These are phyloP conservation scores for Pythium phragmitis DNA, from an alignment of 352 stramenopile species.

Conservation along the genomic window DNA sequence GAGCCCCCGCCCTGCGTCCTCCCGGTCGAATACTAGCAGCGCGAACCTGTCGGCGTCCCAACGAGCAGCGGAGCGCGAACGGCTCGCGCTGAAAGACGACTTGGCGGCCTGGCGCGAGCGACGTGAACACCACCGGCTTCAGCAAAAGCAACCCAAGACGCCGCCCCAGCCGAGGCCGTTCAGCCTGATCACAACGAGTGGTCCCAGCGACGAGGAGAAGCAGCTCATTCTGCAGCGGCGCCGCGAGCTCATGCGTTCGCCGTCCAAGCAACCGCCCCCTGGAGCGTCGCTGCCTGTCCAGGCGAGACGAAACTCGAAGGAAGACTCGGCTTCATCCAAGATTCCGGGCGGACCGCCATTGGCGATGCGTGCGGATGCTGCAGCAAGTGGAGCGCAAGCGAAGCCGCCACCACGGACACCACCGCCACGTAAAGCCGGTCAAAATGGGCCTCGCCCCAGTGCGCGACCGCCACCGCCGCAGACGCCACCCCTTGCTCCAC, in stretches of 20 bases:
- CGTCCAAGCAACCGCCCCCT: neutral
- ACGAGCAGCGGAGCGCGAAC: constrained; percentile 2
- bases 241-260: constrained; percentile 21
- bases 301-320: neutral
- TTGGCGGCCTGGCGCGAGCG: constrained; percentile 16
- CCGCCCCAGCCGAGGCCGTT: constrained; percentile 10
- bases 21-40: neutral
- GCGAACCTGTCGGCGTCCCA: neutral
- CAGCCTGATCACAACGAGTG: neutral
- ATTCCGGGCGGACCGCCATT: neutral
- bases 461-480: constrained; percentile 6
- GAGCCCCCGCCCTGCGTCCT: neutral
- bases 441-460: neutral
- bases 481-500: neutral
- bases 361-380: too few relatives aligned
- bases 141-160: constrained; percentile 4
- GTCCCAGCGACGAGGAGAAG: constrained; percentile 19
- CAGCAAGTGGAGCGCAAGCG: neutral
- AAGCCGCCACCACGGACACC: neutral
- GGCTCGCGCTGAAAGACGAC: constrained; percentile 2
- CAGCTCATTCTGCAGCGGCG: constrained; percentile 12
- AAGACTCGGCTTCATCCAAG: neutral
- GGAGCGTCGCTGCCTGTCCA: neutral
- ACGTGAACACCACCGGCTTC: constrained; percentile 3
- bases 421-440: neutral